Evolutionary conservation across 1,284 basidiomycete genomes (phyloP), one percentile per base, ranked within the genome.

Genomic region (Microstroma glucosiphilum): DNA sequence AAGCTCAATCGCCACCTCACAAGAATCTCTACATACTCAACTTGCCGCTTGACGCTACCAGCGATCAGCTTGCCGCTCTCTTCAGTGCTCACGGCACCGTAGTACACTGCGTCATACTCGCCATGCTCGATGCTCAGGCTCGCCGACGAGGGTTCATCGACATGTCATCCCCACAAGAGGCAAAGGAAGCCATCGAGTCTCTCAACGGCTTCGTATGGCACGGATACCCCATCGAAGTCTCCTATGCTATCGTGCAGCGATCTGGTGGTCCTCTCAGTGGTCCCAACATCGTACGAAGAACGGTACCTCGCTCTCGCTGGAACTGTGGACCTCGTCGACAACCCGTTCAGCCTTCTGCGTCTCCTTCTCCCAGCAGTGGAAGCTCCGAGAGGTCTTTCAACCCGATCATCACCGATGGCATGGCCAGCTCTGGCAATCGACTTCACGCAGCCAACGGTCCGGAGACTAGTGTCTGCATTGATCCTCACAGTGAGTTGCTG

Each of bases 11-110:
- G 15, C 43, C 43, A 17, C 15, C 65, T 21, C 67, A 70, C 49
- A 69, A 71, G 54, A 78, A 79, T 51, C 66, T 79, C 17, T 79
- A 79, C 60, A 67, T 79, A 6, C 70, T 79, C 54, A 79, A 78
- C 49, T 64, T 79, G 17, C 77, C 77, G 6, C 67, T 79, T 23
- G 71, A 76, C 55, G 76, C 73, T 15, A 69, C 73, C 26, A 72
- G 70, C 1, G 65, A 71, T 26, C 69, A 77, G 49, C 64, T 79
- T 21, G 66, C 70, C 9, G 65, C 64, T 0, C 66, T 79, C 1
- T 79, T 79, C 56, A 54, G 55, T 12, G 56, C 56, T 1, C 71
- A 70, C 61, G 77, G 76, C 23, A 56, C 51, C 11, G 77, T 79
- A 6, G 65, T 68, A 25, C 77, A 79, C 63, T 74, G 75, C 21